Evolutionary conservation across 1,284 basidiomycete genomes (phyloP), one percentile per base, ranked within the genome.

Genomic region (Ganoderma sp.): DNA sequence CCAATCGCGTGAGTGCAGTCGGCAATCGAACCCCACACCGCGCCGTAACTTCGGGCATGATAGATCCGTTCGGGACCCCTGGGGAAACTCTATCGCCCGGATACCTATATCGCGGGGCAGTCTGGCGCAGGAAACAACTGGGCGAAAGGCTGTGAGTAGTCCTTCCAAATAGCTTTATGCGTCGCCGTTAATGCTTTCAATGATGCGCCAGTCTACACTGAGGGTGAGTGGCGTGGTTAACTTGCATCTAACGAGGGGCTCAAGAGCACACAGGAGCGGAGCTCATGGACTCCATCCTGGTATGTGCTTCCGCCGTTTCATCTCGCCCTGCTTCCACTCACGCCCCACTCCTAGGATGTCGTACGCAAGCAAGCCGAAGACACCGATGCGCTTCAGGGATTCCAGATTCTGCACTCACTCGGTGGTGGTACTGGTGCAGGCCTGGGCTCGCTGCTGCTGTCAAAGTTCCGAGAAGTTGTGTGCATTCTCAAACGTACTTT

Each of bases 341-440:
- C 14, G 39, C n/a, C 22, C 34, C 14, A 28, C 66, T 25, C 52
- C 4, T 73, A 90, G 84, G 94, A 96, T 66, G 84, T 90, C 41
- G 74, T 94, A 32, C 85, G 94, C 70, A 86, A 82, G 75, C 92
- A 96, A 78, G 83, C 90, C 10, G 97, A 98, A 78, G 80, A 83
- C 17, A 94, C 93, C 75, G 96, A 98, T 69, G 88, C 91, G 37
- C 84, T 98, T 59, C 97, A 98, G 82, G 97, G 97, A 7, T 98
- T 98, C 80, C 97, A 98, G 78, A 81, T 98, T 67, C 83, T 95
- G 37, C 97, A 99, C 77, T 97, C 95, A 22, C 87, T 99, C 34
- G 97, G 97, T 69, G 97, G 97, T 78, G 97, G 97, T 66, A 97
- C 94, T 3, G 95, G 95, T 61, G 90, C 95, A 39, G 95, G 95